These are phyloP conservation scores for Plasmopara viticola DNA, from an alignment of 352 stramenopile species.

Conservation along the genomic window DNA sequence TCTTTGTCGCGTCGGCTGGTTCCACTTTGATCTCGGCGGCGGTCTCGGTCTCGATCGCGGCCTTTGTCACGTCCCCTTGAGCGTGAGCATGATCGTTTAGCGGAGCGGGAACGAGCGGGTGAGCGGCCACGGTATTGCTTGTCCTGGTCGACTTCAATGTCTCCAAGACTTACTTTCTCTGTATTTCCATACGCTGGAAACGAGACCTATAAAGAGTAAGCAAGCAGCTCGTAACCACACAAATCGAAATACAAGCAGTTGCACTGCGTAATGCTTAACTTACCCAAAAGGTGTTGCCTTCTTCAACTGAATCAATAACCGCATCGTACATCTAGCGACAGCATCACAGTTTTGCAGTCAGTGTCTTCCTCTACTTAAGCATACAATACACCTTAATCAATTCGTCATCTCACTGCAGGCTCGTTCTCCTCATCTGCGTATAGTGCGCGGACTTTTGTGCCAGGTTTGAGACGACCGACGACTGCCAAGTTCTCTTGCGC, in stretches of 20 bases:
- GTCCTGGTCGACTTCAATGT: constrained; percentile 84
- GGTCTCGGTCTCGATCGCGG: constrained; percentile 15
- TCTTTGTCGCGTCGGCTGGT: no score
- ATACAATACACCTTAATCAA: not conserved
- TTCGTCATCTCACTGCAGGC: constrained; percentile 37
- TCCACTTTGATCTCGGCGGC: no score
- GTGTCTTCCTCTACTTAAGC: no score
- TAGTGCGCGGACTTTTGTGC: constrained; percentile 89
- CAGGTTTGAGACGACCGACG: constrained; percentile 73
- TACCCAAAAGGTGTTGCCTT: constrained; percentile 73
- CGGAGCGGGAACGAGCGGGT: constrained; percentile 31
- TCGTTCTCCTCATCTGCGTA: constrained; percentile 96
- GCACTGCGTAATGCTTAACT: not conserved
- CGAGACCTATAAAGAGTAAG: constrained; percentile 49
- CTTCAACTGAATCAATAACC: constrained; percentile 91
- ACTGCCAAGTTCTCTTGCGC: constrained; percentile 58
- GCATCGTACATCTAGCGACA: constrained; percentile 90
- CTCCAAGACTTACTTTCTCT: constrained; percentile 91
- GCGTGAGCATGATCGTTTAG: constrained; percentile 28
- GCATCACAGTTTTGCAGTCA: not conserved
- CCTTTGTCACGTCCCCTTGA: constrained; percentile 29
- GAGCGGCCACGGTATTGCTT: constrained; percentile 25
- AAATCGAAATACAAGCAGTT: not conserved
- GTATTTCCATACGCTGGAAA: constrained; percentile 97
- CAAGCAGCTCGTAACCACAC: not conserved